A percentile compares a stretch with the other conserved stretches of the same genome.
Evolutionary conservation across 2,329 filamentous ascomycete genomes (phyloP).

Genomic region (Sclerotinia borealis): DNA sequence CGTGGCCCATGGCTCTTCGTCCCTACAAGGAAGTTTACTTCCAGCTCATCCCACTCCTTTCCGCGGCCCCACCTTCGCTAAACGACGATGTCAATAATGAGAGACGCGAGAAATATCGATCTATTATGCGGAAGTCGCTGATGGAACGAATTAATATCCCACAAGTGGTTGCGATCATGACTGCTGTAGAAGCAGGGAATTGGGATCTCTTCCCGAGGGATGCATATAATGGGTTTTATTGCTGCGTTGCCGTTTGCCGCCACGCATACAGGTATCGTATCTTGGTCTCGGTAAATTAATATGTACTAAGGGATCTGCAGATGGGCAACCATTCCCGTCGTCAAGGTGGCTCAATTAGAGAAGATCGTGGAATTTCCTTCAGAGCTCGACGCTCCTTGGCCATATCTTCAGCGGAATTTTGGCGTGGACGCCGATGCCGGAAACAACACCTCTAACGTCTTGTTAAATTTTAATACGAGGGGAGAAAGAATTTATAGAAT

Average conservation of each 20-base stretch:
- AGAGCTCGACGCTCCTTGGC: slow-evolving; percentile 4
- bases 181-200: background rate
- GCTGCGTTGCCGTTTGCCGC: slow-evolving; percentile 6
- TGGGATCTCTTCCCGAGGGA: background rate
- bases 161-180: background rate
- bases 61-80: background rate
- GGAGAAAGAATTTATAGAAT: slow-evolving; percentile 6
- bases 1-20: slow-evolving; percentile 1
- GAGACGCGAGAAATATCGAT: background rate
- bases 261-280: slow-evolving; percentile 4
- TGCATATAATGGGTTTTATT: slow-evolving; percentile 10
- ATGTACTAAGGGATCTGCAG: background rate
- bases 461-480: background rate
- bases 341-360: slow-evolving; percentile 5
- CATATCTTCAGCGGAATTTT: slow-evolving; percentile 7
- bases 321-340: slow-evolving; percentile 10
- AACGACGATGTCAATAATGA: background rate
- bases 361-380: slow-evolving; percentile 4
- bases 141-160: background rate
- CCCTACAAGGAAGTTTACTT: slow-evolving; percentile 1
- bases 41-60: slow-evolving; percentile 2
- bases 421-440: slow-evolving; percentile 3
- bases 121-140: background rate
- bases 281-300: background rate
- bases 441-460: slow-evolving; percentile 3